A percentile compares a stretch with the other conserved stretches of the same genome.
These are phyloP conservation scores for Xylaria nigripes DNA, from an alignment of 495 filamentous ascomycete genomes.

Conservation along the genomic window DNA sequence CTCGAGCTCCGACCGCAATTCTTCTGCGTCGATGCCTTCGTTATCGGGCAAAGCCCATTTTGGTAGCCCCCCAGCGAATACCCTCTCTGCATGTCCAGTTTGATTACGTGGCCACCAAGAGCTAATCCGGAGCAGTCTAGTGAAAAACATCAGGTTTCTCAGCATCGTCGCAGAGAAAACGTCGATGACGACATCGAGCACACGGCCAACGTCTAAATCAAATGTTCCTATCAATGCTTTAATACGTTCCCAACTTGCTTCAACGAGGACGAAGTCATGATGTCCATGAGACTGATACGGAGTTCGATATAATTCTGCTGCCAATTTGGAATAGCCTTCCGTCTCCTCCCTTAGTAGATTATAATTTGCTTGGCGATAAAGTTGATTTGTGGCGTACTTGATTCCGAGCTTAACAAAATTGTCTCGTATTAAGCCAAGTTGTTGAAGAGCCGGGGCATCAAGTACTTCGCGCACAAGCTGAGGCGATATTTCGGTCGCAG, in stretches of 20 bases:
- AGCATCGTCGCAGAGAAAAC: constrained; percentile 79
- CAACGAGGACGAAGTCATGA: constrained; percentile 26
- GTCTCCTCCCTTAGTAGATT: constrained; percentile 93
- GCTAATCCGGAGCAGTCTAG: constrained; percentile 81
- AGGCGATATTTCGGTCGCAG: constrained; percentile 62
- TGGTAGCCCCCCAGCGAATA: constrained; percentile 53
- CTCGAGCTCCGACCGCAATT: constrained; percentile 30
- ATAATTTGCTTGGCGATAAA: constrained; percentile 94
- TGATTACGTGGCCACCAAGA: constrained; percentile 89
- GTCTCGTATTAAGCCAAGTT: constrained; percentile 69
- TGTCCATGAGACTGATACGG: constrained; percentile 41
- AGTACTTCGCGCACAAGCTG: constrained; percentile 70
- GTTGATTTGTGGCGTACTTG: constrained; percentile 78
- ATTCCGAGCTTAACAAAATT: constrained; percentile 77
- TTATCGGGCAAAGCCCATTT: constrained; percentile 74
- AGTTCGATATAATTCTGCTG: constrained; percentile 82
- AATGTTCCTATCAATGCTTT: constrained; percentile 91
- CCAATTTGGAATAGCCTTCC: constrained; percentile 83
- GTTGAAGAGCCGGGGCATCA: constrained; percentile 65
- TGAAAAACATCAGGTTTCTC: constrained; percentile 81
- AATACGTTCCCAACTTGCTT: constrained; percentile 51
- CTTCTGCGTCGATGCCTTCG: constrained; percentile 48
- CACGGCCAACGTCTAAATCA: constrained; percentile 87
- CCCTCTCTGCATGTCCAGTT: constrained; percentile 24
- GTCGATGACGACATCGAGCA: constrained; percentile 85